Base-by-base conservation (phyloP, 805 yeast genomes). In the Kazachstania bromeliacearum region DNA sequence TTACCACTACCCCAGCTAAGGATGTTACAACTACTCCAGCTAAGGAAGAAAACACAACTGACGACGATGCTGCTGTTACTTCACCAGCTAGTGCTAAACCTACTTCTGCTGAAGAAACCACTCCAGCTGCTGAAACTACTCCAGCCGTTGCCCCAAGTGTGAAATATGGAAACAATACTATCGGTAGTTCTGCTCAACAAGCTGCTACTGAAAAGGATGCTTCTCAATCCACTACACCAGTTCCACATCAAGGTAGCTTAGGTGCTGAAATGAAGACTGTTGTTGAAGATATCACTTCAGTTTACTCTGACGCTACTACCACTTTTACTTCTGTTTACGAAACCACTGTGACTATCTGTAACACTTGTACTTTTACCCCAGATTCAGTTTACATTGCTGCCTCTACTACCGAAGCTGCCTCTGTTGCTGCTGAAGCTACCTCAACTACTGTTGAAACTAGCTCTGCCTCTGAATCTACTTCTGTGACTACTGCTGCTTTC, bases 351-450 rank as follows among this genome's bases (percentile, higher is more conserved):
- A 4, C n/a, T 23, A 10, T 23, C 26, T 23, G 26, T 23, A 23
- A 10, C 26, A n/a, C n/a, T n/a, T n/a, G n/a, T n/a, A n/a, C n/a
- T n/a, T n/a, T n/a, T n/a, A n/a, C n/a, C n/a, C n/a, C n/a, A n/a
- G n/a, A n/a, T n/a, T n/a, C n/a, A n/a, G n/a, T n/a, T n/a, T n/a
- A n/a, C n/a, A n/a, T n/a, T n/a, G 5, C 30, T 15, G 30, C 16
- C 10, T 14, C 26, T 31, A 28, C 21, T 16, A 17, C 25, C 8
- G 19, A 26, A 28, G 12, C 23, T 9, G 33, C 35, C 19, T 22
- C 31, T 26, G 15, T 31, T 14, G 5, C 35, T 21, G 19, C 35
- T 18, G 13, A 34, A 12, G n/a, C 31, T 21, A 15, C 33, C 14
- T 19, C 34, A 7, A 31, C 34, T 10, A 15, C 34, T n/a, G 27